Base-by-base conservation (phyloP, 2,329 filamentous ascomycete genomes). In the Xylariaceae sp. region DNA sequence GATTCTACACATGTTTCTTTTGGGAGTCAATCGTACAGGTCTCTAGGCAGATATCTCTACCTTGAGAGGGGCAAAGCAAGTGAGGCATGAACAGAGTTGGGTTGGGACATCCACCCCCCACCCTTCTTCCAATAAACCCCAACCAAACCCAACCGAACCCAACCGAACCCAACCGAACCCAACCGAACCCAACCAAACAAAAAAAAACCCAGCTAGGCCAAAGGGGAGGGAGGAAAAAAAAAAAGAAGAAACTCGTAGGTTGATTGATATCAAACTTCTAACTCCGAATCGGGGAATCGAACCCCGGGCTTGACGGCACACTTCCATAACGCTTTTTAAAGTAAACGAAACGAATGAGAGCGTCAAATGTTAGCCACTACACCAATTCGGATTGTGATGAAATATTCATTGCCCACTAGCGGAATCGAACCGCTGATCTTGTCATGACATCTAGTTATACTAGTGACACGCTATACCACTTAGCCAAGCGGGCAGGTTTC, bases 361-460 rank as follows among this genome's bases (percentile, higher is more conserved):
- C 66, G 67, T 66, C 63, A 67, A 67, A 68, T 69, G 67, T 69
- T 69, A 60, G 62, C 66, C 67, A 69, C 65, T 65, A 65, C 64
- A 68, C 65, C 71, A 66, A 48, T 48, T 48, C 46, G 46, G 46
- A 48, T 40, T 27, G 6, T 8, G 26, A 7, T 11, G 31, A 8
- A 27, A 43, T 6, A 3, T 43, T 11, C 8, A 19, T 32, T 51
- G 53, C 53, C 53, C 53, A 55, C 53, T 55, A 55, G 53, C 53
- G 53, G 53, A 55, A 55, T 55, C 53, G 53, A 55, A 55, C 53
- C 53, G 53, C 53, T 55, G 53, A 55, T 55, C 53, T 55, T 55
- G 47, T 55, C 53, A 55, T 55, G 48, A 19, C 52, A 54, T 45
- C 39, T 49, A 50, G 46, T 4, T 19, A 19, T 53, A 53, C 45